Conservation (phyloP, 139 green algal genomes). For the Chlamydomonas applanata region DNA sequence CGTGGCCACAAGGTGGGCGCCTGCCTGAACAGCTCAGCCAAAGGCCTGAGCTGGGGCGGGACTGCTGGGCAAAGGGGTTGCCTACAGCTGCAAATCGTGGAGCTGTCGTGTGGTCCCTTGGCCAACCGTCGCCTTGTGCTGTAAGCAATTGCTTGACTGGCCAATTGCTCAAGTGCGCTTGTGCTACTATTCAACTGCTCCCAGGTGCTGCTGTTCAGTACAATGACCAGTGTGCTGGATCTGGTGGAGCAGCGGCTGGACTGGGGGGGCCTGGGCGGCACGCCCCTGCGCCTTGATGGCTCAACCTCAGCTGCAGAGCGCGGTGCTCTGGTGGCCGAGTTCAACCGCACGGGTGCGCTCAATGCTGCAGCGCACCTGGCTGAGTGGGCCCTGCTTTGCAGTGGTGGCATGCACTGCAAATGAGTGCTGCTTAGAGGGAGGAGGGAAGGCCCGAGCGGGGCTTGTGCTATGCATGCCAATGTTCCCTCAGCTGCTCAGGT, state of each 20-base stretch:
- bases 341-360: conserved; percentile 50
- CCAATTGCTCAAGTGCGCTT: background rate
- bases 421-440: no score
- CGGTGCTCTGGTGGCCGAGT: conserved; percentile 41
- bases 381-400: no score
- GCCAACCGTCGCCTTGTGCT: background rate
- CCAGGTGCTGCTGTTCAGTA: conserved; percentile 85
- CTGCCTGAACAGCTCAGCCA: no score
- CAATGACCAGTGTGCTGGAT: conserved; percentile 72
- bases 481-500: no score
- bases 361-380: background rate
- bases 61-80: no score
- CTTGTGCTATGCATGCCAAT: no score
- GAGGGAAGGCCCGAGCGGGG: no score
- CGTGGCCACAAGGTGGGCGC: conserved; percentile 65
- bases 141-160: background rate
- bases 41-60: no score
- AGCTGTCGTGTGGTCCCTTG: background rate
- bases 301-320: conserved; percentile 43
- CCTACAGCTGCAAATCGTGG: no score
- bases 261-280: conserved; percentile 40
- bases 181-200: no score
- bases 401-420: no score
- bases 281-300: conserved; percentile 65
- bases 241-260: conserved; percentile 66